Base-by-base conservation (phyloP, 176 grass and related monocot species). In the Oryza meridionalis region DNA sequence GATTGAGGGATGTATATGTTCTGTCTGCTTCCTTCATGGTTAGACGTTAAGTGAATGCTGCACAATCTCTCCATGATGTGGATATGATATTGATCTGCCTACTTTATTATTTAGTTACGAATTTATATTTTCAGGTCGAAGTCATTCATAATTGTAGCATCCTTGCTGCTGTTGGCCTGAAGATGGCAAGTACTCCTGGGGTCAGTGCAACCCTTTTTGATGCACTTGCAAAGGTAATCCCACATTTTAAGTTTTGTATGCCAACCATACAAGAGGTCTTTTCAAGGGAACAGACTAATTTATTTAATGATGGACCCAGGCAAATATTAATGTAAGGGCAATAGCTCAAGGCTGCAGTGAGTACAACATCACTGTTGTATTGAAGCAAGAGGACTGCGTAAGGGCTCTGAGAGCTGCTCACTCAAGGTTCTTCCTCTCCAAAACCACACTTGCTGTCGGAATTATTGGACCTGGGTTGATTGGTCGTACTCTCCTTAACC, bases 301-400 rank as follows among this genome's bases (percentile, higher is more conserved):
- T 62, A 17, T 7, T 9, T 71, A 84, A 86, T 84, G 16, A 55
- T 58, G 51, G 27, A 65, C 44, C 31, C 82, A 97, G 94, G 94
- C 94, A 82, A 94, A 94, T 58, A 97, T 97, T 83, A 97, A 94
- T 78, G 94, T 97, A 53, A 78, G 94, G 65, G 91, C 94, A 81
- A 97, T 94, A 90, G 87, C 91, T 40, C 94, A 97, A 91, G 94
- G 94, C 29, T 93, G 94, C 84, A 97, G 91, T 75, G 94, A 97
- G 81, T 97, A 94, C 85, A 97, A 97, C 78, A 97, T 97, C 67
- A 97, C 94, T 76, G 91, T 97, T 40, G 94, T 97, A 45, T 59
- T 97, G 76, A 94, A 97, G 81, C 94, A 97, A 91, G 91, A 92
- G 77, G 94, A 97, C 70, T 97, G 91, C 72, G 80, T 97, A 65